These are phyloP conservation scores for Posidonia australis DNA, from an alignment of 106 monocot species.

Conservation along the genomic window DNA sequence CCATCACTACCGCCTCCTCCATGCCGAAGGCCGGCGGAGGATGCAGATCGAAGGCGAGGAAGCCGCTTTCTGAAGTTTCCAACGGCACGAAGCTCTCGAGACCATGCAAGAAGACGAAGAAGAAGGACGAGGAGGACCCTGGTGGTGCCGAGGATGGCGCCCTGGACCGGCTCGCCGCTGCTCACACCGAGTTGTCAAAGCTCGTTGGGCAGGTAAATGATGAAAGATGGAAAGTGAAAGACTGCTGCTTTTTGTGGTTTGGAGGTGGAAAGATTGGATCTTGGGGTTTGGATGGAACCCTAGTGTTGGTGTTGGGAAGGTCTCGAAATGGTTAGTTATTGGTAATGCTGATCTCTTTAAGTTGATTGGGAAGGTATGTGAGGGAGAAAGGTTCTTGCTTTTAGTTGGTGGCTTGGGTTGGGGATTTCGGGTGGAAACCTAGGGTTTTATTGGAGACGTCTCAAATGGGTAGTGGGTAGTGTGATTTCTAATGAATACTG, in stretches of 20 bases:
- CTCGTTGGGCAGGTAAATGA: neutral
- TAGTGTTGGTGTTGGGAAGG: neutral
- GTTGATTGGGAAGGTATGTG: too few relatives aligned
- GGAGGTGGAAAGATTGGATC: neutral
- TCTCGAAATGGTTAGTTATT: neutral
- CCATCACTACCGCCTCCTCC: neutral
- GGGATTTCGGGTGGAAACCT: too few relatives aligned
- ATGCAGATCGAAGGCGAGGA: constrained; percentile 4
- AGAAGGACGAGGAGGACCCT: neutral
- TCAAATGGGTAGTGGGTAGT: too few relatives aligned
- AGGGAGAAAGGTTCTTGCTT: too few relatives aligned
- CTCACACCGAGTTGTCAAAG: neutral
- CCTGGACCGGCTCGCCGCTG: constrained; percentile 1
- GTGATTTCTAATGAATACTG: too few relatives aligned
- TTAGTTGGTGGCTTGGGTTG: too few relatives aligned
- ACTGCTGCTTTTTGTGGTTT: neutral
- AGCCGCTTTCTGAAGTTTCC: constrained; percentile 1
- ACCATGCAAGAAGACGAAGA: neutral
- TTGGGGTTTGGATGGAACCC: too few relatives aligned
- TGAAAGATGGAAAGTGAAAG: neutral
- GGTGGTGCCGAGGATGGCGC: neutral
- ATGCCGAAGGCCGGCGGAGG: neutral
- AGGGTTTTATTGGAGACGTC: too few relatives aligned
- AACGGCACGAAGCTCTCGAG: neutral
- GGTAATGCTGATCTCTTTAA: too few relatives aligned